Base-by-base conservation (phyloP, 2,329 filamentous ascomycete species). In the Scopulariopsis brevicaulis region DNA sequence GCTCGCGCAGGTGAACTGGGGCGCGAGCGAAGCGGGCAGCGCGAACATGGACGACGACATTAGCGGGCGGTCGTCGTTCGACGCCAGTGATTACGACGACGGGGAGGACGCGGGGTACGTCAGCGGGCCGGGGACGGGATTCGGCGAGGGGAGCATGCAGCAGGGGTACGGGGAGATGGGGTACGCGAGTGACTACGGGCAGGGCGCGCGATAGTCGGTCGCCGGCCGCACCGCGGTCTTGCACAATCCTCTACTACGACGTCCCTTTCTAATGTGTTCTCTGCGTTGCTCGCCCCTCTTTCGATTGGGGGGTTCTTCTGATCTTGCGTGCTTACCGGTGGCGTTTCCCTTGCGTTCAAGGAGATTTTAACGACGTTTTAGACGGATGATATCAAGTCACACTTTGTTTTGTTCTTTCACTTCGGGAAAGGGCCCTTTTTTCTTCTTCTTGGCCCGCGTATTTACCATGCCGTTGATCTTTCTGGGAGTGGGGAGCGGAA, bases 1-100 rank as follows among this genome's bases (percentile, higher is more conserved):
- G 4, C 75, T 99, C n/a, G 91, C 92, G 25, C 87, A 86, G 57
- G 81, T 97, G 68, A 92, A 93, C 67, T 97, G 93, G 92, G 80
- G 81, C 20, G 69, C 73, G 12, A 67, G 71, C 22, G 81, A 86
- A 57, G 81, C 95, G 68, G 11, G 51, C 43, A 81, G 85, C 50
- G 80, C 86, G n/a, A 83, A 84, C 20, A 78, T 85, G 59, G 86
- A 91, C 48, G 87, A 90, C 55, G 89, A 90, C 61, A 72, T 88
- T n/a, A 89, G 86, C 65, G 88, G 88, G 0, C 80, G 87, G 56
- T 90, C 87, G 62, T 91, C 87, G 62, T 94, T 93, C 65, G 90
- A 95, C 66, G 86, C 85, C 1, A 89, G 86, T 59, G 89, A 92
- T 66, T 88, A 86, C 62, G 87, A 87, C 59, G 86, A 88, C 53